These are phyloP conservation scores for Gaillardinia entomophila DNA, from an alignment of 805 yeast genomes.

Conservation along the genomic window DNA sequence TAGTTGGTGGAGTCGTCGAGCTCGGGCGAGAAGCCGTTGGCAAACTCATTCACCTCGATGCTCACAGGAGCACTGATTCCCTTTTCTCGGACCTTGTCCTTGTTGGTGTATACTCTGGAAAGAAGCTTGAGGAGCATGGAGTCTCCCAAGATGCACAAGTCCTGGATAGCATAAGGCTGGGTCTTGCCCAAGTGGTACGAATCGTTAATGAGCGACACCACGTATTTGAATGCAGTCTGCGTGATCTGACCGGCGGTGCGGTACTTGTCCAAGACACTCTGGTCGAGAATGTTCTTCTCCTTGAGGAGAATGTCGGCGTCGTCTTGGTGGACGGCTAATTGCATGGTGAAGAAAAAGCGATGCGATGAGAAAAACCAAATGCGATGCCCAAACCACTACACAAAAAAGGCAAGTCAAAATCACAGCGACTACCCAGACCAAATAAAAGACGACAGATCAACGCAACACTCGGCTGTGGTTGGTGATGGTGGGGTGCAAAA, in stretches of 20 bases:
- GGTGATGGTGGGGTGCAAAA: constrained; percentile 15
- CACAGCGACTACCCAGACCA: no score
- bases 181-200: constrained; percentile 57
- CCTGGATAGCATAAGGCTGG: constrained; percentile 50
- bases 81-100: constrained; percentile 63
- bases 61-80: constrained; percentile 92
- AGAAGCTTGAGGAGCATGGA: constrained; percentile 60
- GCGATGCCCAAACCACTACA: no score
- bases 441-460: no score
- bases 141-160: constrained; percentile 80
- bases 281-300: constrained; percentile 64
- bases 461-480: no score
- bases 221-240: constrained; percentile 71
- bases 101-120: constrained; percentile 51
- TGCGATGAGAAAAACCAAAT: neutral
- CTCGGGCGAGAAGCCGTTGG: constrained; percentile 83
- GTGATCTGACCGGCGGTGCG: constrained; percentile 85
- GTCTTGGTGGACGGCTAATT: constrained; percentile 67
- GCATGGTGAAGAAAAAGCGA: constrained; percentile 38
- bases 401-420: no score
- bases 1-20: constrained; percentile 50
- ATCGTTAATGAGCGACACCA: constrained; percentile 62
- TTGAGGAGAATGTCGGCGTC: constrained; percentile 69
- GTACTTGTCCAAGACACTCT: constrained; percentile 67
- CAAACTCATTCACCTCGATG: constrained; percentile 76